Conservation (phyloP, 2,329 filamentous ascomycete species). For the Lachnellula subtilissima region DNA sequence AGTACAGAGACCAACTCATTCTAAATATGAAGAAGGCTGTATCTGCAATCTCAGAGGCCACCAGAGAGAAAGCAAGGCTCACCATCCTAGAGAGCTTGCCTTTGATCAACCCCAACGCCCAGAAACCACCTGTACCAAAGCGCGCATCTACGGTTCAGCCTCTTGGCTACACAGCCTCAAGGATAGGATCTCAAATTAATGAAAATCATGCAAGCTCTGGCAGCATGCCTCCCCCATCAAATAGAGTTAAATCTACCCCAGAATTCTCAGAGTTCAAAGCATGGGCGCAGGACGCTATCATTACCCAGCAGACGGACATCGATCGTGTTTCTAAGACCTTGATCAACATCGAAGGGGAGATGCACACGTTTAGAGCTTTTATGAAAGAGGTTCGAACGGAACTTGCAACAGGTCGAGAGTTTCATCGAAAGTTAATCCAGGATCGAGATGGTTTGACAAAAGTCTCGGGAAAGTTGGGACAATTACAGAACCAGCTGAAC, state of each 20-base stretch:
- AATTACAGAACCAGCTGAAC: constrained; percentile 7
- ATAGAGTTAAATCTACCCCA: background rate
- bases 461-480: constrained; percentile 6
- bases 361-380: constrained; percentile 28
- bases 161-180: background rate
- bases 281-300: constrained; percentile 26
- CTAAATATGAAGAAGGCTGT: constrained; percentile 22
- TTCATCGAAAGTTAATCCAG: constrained; percentile 1
- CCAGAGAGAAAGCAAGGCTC: constrained; percentile 18
- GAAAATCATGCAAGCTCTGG: background rate
- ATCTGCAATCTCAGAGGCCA: constrained; percentile 21
- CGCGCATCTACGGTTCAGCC: constrained; percentile 14
- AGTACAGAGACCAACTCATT: constrained; percentile 26
- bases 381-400: constrained; percentile 28
- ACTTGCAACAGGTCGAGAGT: constrained; percentile 10
- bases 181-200: background rate
- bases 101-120: constrained; percentile 11
- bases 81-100: constrained; percentile 18
- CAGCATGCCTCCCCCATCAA: background rate
- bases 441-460: constrained; percentile 9
- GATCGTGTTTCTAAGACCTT: constrained; percentile 26
- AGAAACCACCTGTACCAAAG: background rate
- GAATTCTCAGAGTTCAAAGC: constrained; percentile 16
- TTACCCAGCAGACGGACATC: constrained; percentile 28
- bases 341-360: constrained; percentile 25